Base-by-base conservation (phyloP, 176 grass and related monocot genomes). In the Eremochloa ophiuroides region DNA sequence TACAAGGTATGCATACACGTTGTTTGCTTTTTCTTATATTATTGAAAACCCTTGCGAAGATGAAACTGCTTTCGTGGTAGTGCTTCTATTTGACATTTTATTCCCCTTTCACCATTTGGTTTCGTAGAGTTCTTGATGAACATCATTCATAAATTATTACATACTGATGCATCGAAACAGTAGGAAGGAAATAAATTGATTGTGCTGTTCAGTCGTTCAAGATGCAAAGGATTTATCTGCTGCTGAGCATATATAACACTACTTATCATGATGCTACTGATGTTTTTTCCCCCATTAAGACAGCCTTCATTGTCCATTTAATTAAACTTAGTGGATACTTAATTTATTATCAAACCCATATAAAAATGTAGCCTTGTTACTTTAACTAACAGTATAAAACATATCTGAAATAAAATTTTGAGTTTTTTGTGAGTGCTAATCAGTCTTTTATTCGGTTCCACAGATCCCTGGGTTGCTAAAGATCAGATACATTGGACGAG, bases 381-480 rank as follows among this genome's bases (percentile, higher is more conserved):
- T 69, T 60, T 62, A 46, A 38, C 67, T 41, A 66, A 20, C 16
- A 46, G 12, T 11, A 10, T 4, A 79, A 66, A 43, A 40, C 38
- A 28, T 13, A 27, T 59, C n/a, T 10, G n/a, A 10, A 74, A 58
- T 75, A 35, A 15, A 27, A 76, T 60, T 10, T 47, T 26, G 22
- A 37, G 7, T 39, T 38, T 2, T 34, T 53, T 55, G n/a, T 9
- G 1, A 76, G 15, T 41, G 38, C 39, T 64, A 46, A 46, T 30
- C 2, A 16, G 10, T 66, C 8, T 62, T 10, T n/a, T 64, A 26
- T 79, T 73, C 70, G 50, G 37, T 70, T 78, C 9, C 48, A 55
- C 82, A 98, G 95, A 83, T 98, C 66, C 95, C 95, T 2, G 92
- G 95, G 8, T 84, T 98, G 69, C 75, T 98, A 69, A 95, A 98